These are phyloP conservation scores for Talaromyces funiculosus DNA, from an alignment of 2,329 filamentous ascomycete genomes.

Conservation along the genomic window DNA sequence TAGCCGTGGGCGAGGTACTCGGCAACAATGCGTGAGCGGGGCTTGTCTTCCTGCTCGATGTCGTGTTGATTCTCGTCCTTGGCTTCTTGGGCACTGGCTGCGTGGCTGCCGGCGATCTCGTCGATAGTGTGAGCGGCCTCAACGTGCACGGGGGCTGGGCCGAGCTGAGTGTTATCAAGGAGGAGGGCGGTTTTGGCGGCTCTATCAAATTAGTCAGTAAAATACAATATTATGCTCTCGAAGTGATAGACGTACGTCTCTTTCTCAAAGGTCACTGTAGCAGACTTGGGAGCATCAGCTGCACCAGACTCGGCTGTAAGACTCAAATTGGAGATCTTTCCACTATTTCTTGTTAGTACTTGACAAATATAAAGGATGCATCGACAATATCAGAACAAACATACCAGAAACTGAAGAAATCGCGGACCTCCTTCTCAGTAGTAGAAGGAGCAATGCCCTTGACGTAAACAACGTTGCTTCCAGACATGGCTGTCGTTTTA, in stretches of 20 bases:
- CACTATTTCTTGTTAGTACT: constrained; percentile 47
- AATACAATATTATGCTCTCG: background rate
- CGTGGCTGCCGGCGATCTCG: constrained; percentile 56
- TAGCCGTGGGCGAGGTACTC: constrained; percentile 98
- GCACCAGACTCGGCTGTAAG: constrained; percentile 57
- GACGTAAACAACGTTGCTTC: constrained; percentile 68
- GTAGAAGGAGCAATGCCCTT: constrained; percentile 81
- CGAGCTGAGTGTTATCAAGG: constrained; percentile 93
- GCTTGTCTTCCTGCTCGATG: constrained; percentile 94
- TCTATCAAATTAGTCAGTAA: constrained; percentile 22
- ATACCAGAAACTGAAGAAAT: constrained; percentile 96
- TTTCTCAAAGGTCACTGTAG: constrained; percentile 95
- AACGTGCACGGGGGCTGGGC: constrained; percentile 70
- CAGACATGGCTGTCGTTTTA: constrained; percentile 44
- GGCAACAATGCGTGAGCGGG: constrained; percentile 83
- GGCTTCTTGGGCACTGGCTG: constrained; percentile 48
- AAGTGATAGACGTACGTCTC: constrained; percentile 54
- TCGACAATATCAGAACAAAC: constrained; percentile 22
- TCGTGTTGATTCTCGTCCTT: constrained; percentile 57
- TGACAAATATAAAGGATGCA: background rate
- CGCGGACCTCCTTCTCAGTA: constrained; percentile 81
- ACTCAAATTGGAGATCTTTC: constrained; percentile 82
- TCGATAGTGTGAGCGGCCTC: constrained; percentile 63
- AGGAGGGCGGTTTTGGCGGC: constrained; percentile 95
- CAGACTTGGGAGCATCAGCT: constrained; percentile 64